Conservation (phyloP, 106 monocot species). For the Xerophyta viscosa region DNA sequence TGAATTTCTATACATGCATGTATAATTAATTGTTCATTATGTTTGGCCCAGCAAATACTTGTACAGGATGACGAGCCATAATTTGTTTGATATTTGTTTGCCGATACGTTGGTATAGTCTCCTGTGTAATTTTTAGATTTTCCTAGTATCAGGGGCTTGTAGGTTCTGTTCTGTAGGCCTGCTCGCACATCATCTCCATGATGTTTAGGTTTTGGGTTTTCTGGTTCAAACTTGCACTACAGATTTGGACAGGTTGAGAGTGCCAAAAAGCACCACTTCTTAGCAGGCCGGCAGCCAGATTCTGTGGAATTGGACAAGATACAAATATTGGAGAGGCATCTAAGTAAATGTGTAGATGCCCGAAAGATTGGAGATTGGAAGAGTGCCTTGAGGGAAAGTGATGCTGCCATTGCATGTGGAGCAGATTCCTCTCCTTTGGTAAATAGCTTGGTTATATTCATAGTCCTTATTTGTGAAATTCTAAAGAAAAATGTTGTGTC, state of each 20-base stretch:
- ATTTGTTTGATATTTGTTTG: too few species aligned
- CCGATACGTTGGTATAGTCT: too few species aligned
- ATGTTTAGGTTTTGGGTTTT: background rate
- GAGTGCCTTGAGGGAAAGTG: conserved; percentile 60
- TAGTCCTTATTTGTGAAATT: too few species aligned
- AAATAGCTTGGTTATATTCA: conserved; percentile 6
- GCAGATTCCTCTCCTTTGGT: conserved; percentile 70
- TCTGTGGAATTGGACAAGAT: conserved; percentile 55
- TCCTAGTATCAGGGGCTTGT: background rate
- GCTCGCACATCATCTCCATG: background rate
- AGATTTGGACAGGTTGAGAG: conserved; percentile 71
- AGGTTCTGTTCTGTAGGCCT: background rate
- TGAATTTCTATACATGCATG: too few species aligned
- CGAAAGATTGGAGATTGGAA: conserved; percentile 75
- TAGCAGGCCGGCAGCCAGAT: conserved; percentile 33
- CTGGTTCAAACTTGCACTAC: conserved; percentile 9
- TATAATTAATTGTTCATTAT: too few species aligned
- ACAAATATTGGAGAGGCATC: conserved; percentile 54
- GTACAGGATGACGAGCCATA: too few species aligned
- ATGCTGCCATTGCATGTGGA: conserved; percentile 65
- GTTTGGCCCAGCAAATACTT: too few species aligned
- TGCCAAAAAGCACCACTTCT: conserved; percentile 41
- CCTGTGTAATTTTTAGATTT: too few species aligned
- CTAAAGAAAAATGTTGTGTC: too few species aligned
- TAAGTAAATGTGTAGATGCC: conserved; percentile 37